These are phyloP conservation scores for Astraeus odoratus DNA, from an alignment of 768 basidiomycete species.

Conservation along the genomic window DNA sequence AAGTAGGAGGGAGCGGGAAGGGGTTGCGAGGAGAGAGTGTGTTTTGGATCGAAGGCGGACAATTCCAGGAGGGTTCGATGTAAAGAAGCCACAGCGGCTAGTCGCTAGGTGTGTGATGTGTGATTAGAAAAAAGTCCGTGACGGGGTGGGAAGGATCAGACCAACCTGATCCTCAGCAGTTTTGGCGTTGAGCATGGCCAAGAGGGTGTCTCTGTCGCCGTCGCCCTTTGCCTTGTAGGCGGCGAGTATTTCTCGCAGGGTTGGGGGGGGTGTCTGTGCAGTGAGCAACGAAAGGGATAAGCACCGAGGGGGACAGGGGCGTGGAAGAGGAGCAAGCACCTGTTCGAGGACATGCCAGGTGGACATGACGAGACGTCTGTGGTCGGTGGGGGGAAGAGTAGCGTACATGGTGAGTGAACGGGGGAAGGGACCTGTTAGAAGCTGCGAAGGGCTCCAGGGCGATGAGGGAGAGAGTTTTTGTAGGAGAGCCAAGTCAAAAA, in stretches of 20 bases:
- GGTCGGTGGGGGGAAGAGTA: conserved; percentile 16
- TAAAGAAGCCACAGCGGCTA: conserved; percentile 62
- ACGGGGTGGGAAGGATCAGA: conserved; percentile 6
- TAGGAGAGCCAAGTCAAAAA: conserved; percentile 38
- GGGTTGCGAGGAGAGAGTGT: conserved; percentile 20
- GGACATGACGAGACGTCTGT: conserved; percentile 33
- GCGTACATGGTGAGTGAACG: conserved; percentile 13
- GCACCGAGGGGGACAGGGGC: neutral
- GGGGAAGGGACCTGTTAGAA: conserved; percentile 13
- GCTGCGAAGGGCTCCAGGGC: conserved; percentile 12
- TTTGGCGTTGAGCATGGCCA: conserved; percentile 89
- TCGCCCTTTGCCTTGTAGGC: conserved; percentile 84
- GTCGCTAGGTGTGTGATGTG: conserved; percentile 39
- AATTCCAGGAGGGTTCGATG: conserved; percentile 68
- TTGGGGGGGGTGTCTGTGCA: conserved; percentile 66
- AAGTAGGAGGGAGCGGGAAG: conserved; percentile 36
- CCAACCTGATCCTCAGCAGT: conserved; percentile 87
- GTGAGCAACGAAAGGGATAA: conserved; percentile 1
- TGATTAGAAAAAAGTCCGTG: conserved; percentile 5
- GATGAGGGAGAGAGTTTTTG: conserved; percentile 29
- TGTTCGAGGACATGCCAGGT: conserved; percentile 42
- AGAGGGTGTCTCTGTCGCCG: conserved; percentile 86
- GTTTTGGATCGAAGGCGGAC: conserved; percentile 27
- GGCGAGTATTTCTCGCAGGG: conserved; percentile 75
- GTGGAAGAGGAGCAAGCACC: conserved; percentile 20